Percentiles rank a stretch among this genome's conserved stretches.
Conservation (phyloP, 2,329 filamentous ascomycete species). For the Zasmidium citrigriseum region DNA sequence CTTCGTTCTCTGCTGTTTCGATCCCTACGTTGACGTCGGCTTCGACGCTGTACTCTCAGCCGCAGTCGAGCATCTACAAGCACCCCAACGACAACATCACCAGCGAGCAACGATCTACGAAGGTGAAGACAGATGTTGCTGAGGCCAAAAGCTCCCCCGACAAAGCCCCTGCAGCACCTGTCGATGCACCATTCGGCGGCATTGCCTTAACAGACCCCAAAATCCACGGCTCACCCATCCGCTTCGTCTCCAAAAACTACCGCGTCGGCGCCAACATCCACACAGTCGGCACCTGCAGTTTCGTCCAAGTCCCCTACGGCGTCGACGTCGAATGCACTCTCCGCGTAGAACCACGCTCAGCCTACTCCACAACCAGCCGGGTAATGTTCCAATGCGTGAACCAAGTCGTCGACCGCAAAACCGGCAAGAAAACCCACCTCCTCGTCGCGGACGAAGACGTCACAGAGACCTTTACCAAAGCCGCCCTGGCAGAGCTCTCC, state of each 20-base stretch:
- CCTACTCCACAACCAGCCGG: slow-evolving; percentile 7
- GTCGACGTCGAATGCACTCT: slow-evolving; percentile 28
- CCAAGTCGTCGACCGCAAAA: slow-evolving; percentile 29
- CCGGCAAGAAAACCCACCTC: slow-evolving; percentile 24
- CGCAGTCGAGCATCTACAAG: background rate
- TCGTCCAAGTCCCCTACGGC: slow-evolving; percentile 32
- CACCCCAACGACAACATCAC: slow-evolving; percentile 17
- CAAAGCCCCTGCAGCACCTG: slow-evolving; percentile 3
- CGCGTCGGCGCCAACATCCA: slow-evolving; percentile 20
- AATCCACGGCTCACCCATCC: slow-evolving; percentile 30
- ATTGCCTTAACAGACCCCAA: slow-evolving; percentile 31
- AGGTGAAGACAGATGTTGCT: slow-evolving; percentile 4
- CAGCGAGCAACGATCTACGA: slow-evolving; percentile 11
- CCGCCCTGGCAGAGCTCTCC: slow-evolving; percentile 30
- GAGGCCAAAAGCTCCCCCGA: slow-evolving; percentile 13
- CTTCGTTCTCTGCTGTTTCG: slow-evolving; percentile 20
- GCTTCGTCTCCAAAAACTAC: slow-evolving; percentile 26
- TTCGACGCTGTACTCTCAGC: slow-evolving; percentile 18
- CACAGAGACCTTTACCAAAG: slow-evolving; percentile 25
- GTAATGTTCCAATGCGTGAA: slow-evolving; percentile 32
- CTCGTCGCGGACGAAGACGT: slow-evolving; percentile 33
- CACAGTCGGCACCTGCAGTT: slow-evolving; percentile 28
- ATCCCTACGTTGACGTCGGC: slow-evolving; percentile 21
- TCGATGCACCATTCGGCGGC: slow-evolving; percentile 17
- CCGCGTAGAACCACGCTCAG: slow-evolving; percentile 25